phyloP scores from a whole-genome alignment of 164 flowering plant species.

The Annona cherimola region DNA sequence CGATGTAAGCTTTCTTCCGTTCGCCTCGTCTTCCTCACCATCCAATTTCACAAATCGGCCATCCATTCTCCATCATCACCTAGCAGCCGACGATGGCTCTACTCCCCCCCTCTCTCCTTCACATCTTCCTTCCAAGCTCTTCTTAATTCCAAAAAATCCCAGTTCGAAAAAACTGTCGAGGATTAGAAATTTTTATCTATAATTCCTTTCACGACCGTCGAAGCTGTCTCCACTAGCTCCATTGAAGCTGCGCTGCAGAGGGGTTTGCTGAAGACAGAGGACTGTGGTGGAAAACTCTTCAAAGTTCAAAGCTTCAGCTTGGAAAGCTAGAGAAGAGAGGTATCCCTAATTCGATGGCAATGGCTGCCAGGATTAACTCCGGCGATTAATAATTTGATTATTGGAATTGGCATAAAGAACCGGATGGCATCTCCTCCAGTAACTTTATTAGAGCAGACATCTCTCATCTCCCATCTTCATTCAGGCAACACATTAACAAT shows the following conservation, averaged over 20 bases:
- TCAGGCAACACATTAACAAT: no score
- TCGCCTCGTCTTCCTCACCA: no score
- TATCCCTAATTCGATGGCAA: slow-evolving; percentile 9
- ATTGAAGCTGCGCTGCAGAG: slow-evolving; percentile 66
- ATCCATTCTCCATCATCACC: neutral
- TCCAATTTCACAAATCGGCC: neutral
- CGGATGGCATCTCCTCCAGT: no score
- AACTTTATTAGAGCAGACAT: no score
- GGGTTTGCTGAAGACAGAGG: slow-evolving; percentile 58
- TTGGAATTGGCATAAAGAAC: no score
- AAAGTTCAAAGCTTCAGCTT: slow-evolving; percentile 44
- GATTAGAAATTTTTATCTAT: slow-evolving; percentile 61
- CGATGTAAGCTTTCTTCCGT: no score
- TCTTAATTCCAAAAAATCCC: neutral
- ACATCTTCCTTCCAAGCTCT: slow-evolving; percentile 5
- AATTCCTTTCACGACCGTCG: slow-evolving; percentile 91
- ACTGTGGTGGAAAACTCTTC: slow-evolving; percentile 40
- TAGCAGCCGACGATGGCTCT: slow-evolving; percentile 2
- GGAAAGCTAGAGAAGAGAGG: slow-evolving; percentile 68
- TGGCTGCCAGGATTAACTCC: no score
- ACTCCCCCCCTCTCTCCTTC: slow-evolving; percentile 1
- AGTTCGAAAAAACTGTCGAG: neutral
- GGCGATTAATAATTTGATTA: no score
- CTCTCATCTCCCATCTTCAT: no score
- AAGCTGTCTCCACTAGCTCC: slow-evolving; percentile 85